Conservation (phyloP, 148 eudicot species). For the Chenopodium album region DNA sequence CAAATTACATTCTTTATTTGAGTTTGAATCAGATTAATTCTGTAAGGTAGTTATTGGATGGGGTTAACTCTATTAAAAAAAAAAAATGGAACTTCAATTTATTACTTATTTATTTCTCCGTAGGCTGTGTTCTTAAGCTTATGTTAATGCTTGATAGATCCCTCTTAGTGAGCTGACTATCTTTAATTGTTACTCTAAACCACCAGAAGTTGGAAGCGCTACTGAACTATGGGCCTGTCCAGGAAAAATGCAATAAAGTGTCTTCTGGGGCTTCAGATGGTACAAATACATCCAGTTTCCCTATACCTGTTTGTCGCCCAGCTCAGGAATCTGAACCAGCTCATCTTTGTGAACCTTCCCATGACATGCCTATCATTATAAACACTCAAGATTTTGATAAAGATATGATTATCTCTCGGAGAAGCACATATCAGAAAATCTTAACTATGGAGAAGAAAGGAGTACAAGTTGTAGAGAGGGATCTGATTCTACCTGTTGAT, state of each 20-base stretch:
- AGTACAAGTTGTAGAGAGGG: slow-evolving; percentile 86
- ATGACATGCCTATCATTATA: slow-evolving; percentile 53
- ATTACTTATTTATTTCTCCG: neutral
- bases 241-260: slow-evolving; percentile 32
- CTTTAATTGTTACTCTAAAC: slow-evolving; percentile 16
- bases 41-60: neutral
- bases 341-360: slow-evolving; percentile 34
- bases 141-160: slow-evolving; percentile 3
- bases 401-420: slow-evolving; percentile 93
- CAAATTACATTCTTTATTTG: neutral
- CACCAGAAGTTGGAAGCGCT: slow-evolving; percentile 53
- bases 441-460: slow-evolving; percentile 80
- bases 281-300: slow-evolving; percentile 18
- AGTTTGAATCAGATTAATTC: neutral
- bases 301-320: slow-evolving; percentile 29
- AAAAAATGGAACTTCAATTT: neutral
- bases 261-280: slow-evolving; percentile 38
- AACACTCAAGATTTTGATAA: slow-evolving; percentile 74
- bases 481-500: slow-evolving; percentile 73
- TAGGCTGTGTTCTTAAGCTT: neutral
- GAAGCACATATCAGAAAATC: slow-evolving; percentile 86
- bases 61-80: neutral
- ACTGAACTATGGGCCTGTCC: slow-evolving; percentile 41
- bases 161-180: slow-evolving; percentile 15
- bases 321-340: slow-evolving; percentile 36